Base-by-base conservation (phyloP, 225 moss, liverwort and hornwort species). In the Lunularia cruciata region DNA sequence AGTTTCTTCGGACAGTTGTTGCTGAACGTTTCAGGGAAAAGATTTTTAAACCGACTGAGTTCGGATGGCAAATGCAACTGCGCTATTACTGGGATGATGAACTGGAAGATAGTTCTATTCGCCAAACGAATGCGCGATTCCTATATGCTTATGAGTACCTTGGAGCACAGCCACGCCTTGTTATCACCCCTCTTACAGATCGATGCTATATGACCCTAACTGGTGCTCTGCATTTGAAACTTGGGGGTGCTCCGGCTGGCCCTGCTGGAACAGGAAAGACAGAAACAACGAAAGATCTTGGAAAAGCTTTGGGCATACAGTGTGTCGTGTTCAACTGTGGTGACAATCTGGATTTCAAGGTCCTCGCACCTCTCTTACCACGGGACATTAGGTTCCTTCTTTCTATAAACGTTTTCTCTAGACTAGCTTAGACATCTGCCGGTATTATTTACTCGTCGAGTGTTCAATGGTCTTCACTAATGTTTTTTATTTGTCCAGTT, bases 1-100 rank as follows among this genome's bases (percentile, higher is more conserved):
- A 39, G 22, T 25, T 25, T 27, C 25, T 42, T 63, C 12, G 23
- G 25, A 7, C 14, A 12, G 8, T 12, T 23, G 8, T 27, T 40
- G 1, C 2, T 66, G 28, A 28, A 32, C 4, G 4, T 67, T 77
- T 46, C 68, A 95, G 95, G 20, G 85, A 95, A 8, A 95, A 88
- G 62, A 86, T 88, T 27, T 88, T 85, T 46, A 95, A 90, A 53
- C 47, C 81, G 0, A 86, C 83, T 0, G 95, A 95, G 34, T 95
- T 95, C 76, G 95, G 92, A 8, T 95, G 95, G 95, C 95, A 95
- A 88, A 95, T 95, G 92, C 95, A 95, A 84, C 37, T 95, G 14
- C 89, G 92, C 3, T 95, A 95, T 34, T 91, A 88, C 72, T 95
- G 95, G 95, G 90, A 95, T 32, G 92, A 95, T 52, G 85, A 83